phyloP scores from a whole-genome alignment of 257 asterid species.

The Buddleja alternifolia region DNA sequence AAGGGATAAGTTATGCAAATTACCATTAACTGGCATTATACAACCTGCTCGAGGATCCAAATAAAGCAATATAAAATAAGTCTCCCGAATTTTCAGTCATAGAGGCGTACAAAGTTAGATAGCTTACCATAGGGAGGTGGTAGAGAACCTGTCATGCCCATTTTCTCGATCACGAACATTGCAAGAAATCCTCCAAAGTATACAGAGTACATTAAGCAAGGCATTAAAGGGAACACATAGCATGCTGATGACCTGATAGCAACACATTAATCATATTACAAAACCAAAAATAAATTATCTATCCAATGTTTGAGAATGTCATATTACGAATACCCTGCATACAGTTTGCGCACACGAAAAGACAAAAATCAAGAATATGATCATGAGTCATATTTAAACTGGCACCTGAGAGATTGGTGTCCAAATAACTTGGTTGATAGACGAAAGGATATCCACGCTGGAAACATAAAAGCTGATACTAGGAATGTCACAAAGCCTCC shows the following conservation, averaged over 20 bases:
- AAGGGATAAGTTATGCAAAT: no score
- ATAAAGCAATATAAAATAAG: conserved; percentile 23
- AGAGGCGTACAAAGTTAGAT: conserved; percentile 20
- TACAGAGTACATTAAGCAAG: conserved; percentile 72
- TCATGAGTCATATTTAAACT: conserved; percentile 22
- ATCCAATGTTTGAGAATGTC: conserved; percentile 3
- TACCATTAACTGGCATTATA: background rate
- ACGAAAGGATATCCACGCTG: conserved; percentile 76
- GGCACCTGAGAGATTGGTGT: conserved; percentile 76
- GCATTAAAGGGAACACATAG: conserved; percentile 75
- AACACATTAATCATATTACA: conserved; percentile 37
- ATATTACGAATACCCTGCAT: background rate
- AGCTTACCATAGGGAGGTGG: conserved; percentile 95
- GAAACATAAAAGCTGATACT: conserved; percentile 74
- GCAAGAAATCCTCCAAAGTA: conserved; percentile 94
- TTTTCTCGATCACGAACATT: conserved; percentile 86
- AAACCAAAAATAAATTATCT: conserved; percentile 18
- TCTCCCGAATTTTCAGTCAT: conserved; percentile 17
- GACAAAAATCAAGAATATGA: conserved; percentile 17
- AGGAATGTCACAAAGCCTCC: conserved; percentile 88
- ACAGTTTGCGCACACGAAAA: background rate
- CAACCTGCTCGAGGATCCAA: conserved; percentile 16
- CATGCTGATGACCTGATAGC: conserved; percentile 77
- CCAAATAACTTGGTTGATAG: conserved; percentile 62
- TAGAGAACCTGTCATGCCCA: conserved; percentile 93